Evolutionary conservation across 2,329 filamentous ascomycete genomes (phyloP).

Genomic region (Tothia fuscella): DNA sequence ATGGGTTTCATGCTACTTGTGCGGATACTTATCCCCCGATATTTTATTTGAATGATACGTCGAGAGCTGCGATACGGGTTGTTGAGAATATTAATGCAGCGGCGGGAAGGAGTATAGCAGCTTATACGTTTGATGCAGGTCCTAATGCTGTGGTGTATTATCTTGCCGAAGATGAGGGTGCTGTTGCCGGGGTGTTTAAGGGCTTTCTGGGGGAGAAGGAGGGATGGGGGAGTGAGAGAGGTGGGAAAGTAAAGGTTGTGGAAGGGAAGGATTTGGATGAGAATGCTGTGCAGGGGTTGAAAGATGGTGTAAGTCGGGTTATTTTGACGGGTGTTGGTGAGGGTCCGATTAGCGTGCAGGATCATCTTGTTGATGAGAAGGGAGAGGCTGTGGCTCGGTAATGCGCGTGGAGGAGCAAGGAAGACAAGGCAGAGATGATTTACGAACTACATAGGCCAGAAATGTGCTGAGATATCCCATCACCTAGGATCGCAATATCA

Average conservation of each 20-base stretch:
- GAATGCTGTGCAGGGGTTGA: constrained; percentile 37
- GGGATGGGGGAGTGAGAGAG: constrained; percentile 55
- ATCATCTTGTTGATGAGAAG: constrained; percentile 60
- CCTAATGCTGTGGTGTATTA: constrained; percentile 98
- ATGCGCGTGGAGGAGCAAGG: no score
- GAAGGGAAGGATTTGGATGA: constrained; percentile 53
- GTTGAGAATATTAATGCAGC: constrained; percentile 80
- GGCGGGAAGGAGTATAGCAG: constrained; percentile 64
- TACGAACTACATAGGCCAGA: no score
- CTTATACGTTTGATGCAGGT: constrained; percentile 95
- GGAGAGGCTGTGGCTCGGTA: constrained; percentile 45
- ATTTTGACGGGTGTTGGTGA: constrained; percentile 89
- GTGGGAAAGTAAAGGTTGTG: constrained; percentile 39
- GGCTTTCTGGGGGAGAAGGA: constrained; percentile 48
- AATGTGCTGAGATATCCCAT: no score
- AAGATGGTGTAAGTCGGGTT: constrained; percentile 72
- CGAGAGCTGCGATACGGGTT: constrained; percentile 70
- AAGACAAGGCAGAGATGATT: no score
- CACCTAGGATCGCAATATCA: no score
- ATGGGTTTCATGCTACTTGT: constrained; percentile 92
- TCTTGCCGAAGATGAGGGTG: constrained; percentile 60
- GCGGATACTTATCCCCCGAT: constrained; percentile 94
- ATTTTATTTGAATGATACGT: constrained; percentile 96
- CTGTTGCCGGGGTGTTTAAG: constrained; percentile 70
- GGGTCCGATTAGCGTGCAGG: constrained; percentile 68